Base-by-base conservation (phyloP, 202 grass and related monocot species). In the Panicum virgatum region DNA sequence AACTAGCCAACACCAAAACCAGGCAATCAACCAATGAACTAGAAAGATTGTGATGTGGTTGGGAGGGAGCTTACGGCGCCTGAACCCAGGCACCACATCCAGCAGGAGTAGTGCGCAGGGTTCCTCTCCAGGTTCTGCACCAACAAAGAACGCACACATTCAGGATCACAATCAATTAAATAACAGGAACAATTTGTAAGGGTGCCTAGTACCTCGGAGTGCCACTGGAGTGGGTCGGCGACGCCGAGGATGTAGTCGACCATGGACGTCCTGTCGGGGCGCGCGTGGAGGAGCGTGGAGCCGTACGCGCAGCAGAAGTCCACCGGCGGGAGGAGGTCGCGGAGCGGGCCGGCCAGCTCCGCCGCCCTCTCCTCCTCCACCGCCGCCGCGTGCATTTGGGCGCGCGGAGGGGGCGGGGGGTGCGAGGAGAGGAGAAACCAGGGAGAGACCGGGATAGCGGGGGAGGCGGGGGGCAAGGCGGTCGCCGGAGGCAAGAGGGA, bases 161-260 rank as follows among this genome's bases (percentile, higher is more conserved):
- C 72, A 80, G 22, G 5, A 52, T 51, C 9, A 14, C 7, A 48
- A 53, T 60, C 38, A 81, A 61, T 34, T 9, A 3, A 70, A 66
- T 50, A 20, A 29, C 19, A 39, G 15, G 9, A 36, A 9, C 66
- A 56, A 36, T 62, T 46, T 61, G 30, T 16, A 16, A 42, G 53
- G 54, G 63, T 60, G 38, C 68, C 68, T 19, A 65, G 9, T 65
- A 86, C 96, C 72, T 95, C 84, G 12, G 88, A 64, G 82, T 95
- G 92, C 96, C 92, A 98, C 14, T 90, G 54, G 43, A 88, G 67
- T 7, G 96, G 96, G 69, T 95, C 92, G 42, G 82, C 29, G 70
- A 98, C 92, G 11, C 92, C 92, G 3, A 98, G 27, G 72, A 98
- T 95, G 82, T 95, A 98, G 74, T 98, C 95, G 52, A 98, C 95